These are phyloP conservation scores for Penicillium herquei DNA, from an alignment of 495 filamentous ascomycete species.

Conservation along the genomic window DNA sequence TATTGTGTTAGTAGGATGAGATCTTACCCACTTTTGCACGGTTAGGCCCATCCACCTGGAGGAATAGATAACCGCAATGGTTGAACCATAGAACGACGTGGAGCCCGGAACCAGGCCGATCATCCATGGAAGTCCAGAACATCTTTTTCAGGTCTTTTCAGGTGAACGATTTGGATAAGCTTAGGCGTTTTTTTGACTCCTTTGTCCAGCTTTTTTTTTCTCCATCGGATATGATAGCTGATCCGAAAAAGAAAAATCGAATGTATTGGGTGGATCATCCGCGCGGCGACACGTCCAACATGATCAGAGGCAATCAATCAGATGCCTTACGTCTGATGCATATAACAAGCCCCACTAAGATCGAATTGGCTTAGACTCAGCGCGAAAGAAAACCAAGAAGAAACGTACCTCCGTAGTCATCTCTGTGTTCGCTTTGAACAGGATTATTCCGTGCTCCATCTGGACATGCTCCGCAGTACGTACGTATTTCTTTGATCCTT, in stretches of 20 bases:
- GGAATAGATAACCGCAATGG: constrained; percentile 8
- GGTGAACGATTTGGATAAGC: neutral
- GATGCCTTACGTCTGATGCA: neutral
- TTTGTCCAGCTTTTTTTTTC: neutral
- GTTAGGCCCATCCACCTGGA: neutral
- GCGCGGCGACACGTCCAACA: neutral
- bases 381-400: neutral
- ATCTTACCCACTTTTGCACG: constrained; percentile 10
- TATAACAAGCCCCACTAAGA: neutral
- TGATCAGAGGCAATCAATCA: neutral
- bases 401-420: neutral
- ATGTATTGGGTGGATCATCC: constrained; percentile 10
- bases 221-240: no score
- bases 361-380: neutral
- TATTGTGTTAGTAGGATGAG: constrained; percentile 15
- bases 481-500: neutral
- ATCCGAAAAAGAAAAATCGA: no score
- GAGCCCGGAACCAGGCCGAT: neutral
- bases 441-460: neutral
- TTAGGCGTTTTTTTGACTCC: neutral
- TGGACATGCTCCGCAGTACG: neutral
- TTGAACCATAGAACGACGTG: neutral
- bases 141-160: neutral
- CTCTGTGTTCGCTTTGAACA: no score
- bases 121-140: neutral